Percentiles rank a stretch among this genome's conserved stretches.
Evolutionary conservation across 441 rosid species (phyloP).

Genomic region (Geranium incanum): DNA sequence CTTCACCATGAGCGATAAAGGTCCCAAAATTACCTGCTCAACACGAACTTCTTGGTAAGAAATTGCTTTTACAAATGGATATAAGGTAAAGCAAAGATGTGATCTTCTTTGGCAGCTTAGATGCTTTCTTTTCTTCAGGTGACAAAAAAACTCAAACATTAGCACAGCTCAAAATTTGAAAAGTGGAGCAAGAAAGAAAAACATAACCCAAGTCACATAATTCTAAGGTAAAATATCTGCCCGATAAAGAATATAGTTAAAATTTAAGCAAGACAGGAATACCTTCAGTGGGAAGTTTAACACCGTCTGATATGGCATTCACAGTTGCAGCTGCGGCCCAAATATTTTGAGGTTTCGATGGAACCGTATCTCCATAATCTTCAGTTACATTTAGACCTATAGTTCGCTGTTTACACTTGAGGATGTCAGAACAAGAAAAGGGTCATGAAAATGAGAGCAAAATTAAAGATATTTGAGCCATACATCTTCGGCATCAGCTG

Average conservation of each 20-base stretch:
- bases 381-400: slow-evolving; percentile 48
- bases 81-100: slow-evolving; percentile 7
- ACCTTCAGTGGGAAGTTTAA: slow-evolving; percentile 50
- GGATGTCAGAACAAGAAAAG: slow-evolving; percentile 12
- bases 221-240: no score
- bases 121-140: not conserved
- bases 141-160: not conserved
- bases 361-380: slow-evolving; percentile 73
- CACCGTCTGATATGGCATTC: slow-evolving; percentile 32
- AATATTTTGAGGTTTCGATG: slow-evolving; percentile 45
- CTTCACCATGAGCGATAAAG: slow-evolving; percentile 59
- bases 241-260: not conserved
- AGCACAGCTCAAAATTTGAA: not conserved
- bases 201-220: no score
- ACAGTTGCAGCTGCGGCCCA: slow-evolving; percentile 36
- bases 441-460: slow-evolving; percentile 9
- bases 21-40: slow-evolving; percentile 80
- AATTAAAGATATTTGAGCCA: slow-evolving; percentile 21
- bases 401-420: slow-evolving; percentile 45
- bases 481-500: slow-evolving; percentile 43
- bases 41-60: slow-evolving; percentile 8
- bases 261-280: slow-evolving; percentile 27
- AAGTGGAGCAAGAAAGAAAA: not conserved
- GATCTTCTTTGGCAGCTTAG: not conserved
- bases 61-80: not conserved